Conservation (phyloP, 2,329 filamentous ascomycete species). For the Arthrobotrys iridis region DNA sequence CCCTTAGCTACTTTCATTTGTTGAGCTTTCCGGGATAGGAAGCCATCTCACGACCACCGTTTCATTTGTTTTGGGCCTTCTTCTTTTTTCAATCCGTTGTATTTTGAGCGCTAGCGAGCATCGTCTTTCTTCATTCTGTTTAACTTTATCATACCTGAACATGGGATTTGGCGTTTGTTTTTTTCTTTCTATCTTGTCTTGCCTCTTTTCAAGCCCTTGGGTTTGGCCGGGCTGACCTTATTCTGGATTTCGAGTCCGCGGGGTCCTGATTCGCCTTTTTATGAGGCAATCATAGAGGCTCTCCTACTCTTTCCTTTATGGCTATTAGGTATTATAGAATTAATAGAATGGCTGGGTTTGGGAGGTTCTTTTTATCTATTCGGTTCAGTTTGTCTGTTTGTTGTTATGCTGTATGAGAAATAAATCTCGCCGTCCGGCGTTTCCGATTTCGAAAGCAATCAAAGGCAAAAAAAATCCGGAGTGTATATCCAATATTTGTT, state of each 20-base stretch:
- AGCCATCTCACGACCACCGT: slow-evolving; percentile 16
- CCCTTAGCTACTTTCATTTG: slow-evolving; percentile 6
- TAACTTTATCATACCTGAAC: slow-evolving; percentile 17
- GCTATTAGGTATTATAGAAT: slow-evolving; percentile 32
- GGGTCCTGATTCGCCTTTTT: no score
- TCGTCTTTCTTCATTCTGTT: slow-evolving; percentile 2
- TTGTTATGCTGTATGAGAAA: no score
- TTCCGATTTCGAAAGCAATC: no score
- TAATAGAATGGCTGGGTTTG: slow-evolving; percentile 31
- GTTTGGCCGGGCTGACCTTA: no score
- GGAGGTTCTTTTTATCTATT: not conserved
- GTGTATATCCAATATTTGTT: no score
- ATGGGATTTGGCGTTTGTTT: slow-evolving; percentile 43
- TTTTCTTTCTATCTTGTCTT: not conserved
- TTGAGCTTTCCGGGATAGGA: not conserved
- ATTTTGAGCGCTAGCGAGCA: slow-evolving; percentile 44
- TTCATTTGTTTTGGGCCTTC: slow-evolving; percentile 15
- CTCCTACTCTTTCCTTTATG: not conserved
- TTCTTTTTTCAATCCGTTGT: not conserved
- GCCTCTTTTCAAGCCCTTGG: no score
- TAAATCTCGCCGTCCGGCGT: no score
- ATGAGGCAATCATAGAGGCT: no score
- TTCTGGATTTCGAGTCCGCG: no score
- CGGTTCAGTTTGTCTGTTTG: not conserved
- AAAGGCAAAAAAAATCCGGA: no score